These are phyloP conservation scores for Salix dunnii DNA, from an alignment of 345 rosid genomes.

Conservation along the genomic window DNA sequence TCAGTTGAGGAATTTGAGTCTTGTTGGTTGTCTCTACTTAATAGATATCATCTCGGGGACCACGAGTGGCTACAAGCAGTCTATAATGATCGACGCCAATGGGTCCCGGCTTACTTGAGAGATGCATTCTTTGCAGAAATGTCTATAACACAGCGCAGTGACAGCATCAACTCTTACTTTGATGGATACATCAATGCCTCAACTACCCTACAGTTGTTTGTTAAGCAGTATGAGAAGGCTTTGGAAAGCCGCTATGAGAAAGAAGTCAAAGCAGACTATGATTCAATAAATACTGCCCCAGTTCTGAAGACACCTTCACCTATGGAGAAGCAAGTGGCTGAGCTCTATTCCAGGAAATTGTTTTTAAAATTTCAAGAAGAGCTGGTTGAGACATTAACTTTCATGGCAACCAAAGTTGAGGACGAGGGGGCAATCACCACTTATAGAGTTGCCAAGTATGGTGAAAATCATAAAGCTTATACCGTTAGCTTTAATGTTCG, in stretches of 20 bases:
- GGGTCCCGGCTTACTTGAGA: conserved; percentile 53
- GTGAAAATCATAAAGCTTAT: conserved; percentile 46
- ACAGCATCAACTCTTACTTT: conserved; percentile 56
- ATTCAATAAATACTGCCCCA: conserved; percentile 39
- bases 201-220: conserved; percentile 42
- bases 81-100: conserved; percentile 44
- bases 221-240: conserved; percentile 46
- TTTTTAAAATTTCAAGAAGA: conserved; percentile 49
- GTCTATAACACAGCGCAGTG: conserved; percentile 49
- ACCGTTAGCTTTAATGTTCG: conserved; percentile 42
- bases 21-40: conserved; percentile 40
- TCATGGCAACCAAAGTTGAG: conserved; percentile 39
- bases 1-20: conserved; percentile 46
- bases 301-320: conserved; percentile 48
- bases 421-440: conserved; percentile 30
- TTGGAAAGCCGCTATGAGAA: conserved; percentile 40
- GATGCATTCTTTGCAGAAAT: conserved; percentile 56
- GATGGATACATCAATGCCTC: conserved; percentile 60
- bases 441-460: conserved; percentile 49
- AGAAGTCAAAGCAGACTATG: conserved; percentile 50
- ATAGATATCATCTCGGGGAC: conserved; percentile 42
- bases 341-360: conserved; percentile 40
- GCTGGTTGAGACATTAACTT: conserved; percentile 43
- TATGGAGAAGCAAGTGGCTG: conserved; percentile 53
- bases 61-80: conserved; percentile 57